These are phyloP conservation scores for Arbutus unedo DNA, from an alignment of 148 eudicot species.

Conservation along the genomic window DNA sequence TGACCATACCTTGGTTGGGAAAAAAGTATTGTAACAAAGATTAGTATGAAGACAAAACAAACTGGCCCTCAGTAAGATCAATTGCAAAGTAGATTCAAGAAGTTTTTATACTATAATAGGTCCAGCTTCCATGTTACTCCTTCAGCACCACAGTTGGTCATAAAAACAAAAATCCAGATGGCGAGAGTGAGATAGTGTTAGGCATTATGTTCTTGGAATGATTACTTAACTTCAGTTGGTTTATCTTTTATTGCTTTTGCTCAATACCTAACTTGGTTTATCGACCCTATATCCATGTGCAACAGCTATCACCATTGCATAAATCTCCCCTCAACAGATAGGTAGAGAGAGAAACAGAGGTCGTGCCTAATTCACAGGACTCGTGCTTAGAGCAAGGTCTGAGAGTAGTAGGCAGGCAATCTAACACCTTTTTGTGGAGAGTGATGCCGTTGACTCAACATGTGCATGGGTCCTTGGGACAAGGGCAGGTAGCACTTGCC, in stretches of 20 bases:
- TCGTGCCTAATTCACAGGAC: background rate
- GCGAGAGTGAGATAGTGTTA: background rate
- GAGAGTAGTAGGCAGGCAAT: background rate
- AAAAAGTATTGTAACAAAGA: background rate
- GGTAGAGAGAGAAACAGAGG: background rate
- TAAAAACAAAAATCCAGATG: background rate
- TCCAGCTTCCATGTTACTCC: constrained; percentile 9
- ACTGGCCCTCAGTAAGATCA: background rate
- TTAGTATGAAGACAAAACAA: background rate
- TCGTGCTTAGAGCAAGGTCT: background rate
- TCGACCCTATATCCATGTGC: background rate
- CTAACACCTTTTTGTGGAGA: background rate
- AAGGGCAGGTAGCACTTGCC: background rate
- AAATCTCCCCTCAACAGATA: no score
- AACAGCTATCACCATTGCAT: background rate
- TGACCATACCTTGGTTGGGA: background rate
- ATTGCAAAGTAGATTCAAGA: background rate
- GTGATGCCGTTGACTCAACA: background rate
- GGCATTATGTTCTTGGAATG: background rate
- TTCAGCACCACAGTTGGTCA: background rate
- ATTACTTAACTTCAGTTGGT: background rate
- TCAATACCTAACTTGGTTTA: background rate
- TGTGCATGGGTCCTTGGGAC: background rate
- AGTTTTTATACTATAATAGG: background rate
- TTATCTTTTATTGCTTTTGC: background rate